Conservation (phyloP, 257 asterid genomes). For the Nicotiana noctiflora region DNA sequence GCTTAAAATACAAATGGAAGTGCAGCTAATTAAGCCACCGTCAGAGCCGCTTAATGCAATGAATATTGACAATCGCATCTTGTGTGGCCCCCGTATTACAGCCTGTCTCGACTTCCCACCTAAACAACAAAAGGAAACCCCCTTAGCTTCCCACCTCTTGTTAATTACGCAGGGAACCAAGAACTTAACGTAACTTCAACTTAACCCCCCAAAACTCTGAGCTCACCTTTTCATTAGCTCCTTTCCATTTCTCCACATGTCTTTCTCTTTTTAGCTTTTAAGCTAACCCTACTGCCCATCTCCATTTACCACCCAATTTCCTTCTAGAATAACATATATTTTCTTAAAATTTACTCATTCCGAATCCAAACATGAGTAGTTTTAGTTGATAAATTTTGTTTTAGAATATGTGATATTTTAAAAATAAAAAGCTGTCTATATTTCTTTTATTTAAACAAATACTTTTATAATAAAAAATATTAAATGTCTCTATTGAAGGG, state of each 20-base stretch:
- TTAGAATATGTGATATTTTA: no score
- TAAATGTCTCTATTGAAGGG: no score
- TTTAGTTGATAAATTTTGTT: no score
- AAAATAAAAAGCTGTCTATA: no score
- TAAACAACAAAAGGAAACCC: not conserved
- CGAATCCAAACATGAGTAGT: no score
- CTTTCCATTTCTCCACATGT: constrained; percentile 4
- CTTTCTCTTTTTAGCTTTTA: constrained; percentile 11
- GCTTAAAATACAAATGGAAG: not conserved
- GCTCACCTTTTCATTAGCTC: not conserved
- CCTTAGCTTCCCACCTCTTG: not conserved
- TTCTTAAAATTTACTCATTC: no score
- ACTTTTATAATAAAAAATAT: no score
- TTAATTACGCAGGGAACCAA: not conserved
- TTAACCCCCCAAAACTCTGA: not conserved
- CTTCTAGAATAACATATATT: not conserved
- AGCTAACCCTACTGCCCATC: not conserved
- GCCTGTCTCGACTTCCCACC: constrained; percentile 15
- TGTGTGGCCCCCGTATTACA: constrained; percentile 21
- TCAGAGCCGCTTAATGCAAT: not conserved
- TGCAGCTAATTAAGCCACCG: constrained; percentile 16
- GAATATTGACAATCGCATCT: not conserved
- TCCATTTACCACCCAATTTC: not conserved
- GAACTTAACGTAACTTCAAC: not conserved
- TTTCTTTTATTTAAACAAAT: no score